Evolutionary conservation across 495 filamentous ascomycete genomes (phyloP), one percentile per base, ranked within the genome.

Genomic region (Letharia lupina): DNA sequence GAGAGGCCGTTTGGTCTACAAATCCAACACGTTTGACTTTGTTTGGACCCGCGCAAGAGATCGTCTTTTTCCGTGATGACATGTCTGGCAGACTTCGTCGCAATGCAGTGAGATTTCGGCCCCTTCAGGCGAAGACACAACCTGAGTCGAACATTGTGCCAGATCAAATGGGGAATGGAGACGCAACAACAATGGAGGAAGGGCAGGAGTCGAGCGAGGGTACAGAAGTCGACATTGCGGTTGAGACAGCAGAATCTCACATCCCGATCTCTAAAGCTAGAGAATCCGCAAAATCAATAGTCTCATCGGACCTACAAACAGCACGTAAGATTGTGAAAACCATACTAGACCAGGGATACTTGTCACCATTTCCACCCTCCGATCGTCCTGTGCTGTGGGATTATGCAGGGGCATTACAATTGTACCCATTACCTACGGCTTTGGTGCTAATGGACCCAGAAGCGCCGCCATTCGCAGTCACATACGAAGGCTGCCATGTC

Each of bases 401-500:
- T 75, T 89, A 88, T 75, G 85, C 86, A 0, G 78, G 79, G 54
- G 79, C 89, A 16, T 72, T 96, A 59, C 83, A 88, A 59, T 79
- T 98, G 18, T 98, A 96, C 73, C 94, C 94, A 15, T 75, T 98
- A 48, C 94, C 94, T 8, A 93, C 88, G 18, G 85, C 87, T 0
- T 70, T 98, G 69, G 84, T 96, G 33, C 75, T 98, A 28, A 87
- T 89, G 8, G 94, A 98, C 71, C 79, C 89, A 7, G 89, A 93
- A 45, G 86, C 86, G 35, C 84, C 87, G 54, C 81, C 91, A 1
- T 98, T 95, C 72, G 86, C 86, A 65, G 78, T 96, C 54, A 94
- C 89, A 23, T 97, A 97, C 72, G 91, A 96, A 75, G 93, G 91
- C 3, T 98, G 94, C 71, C 87, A 92, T 80, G 93, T 96, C 4